Base-by-base conservation (phyloP, 192 early-diverging fungal genomes). In the Ambispora gerdemannii region DNA sequence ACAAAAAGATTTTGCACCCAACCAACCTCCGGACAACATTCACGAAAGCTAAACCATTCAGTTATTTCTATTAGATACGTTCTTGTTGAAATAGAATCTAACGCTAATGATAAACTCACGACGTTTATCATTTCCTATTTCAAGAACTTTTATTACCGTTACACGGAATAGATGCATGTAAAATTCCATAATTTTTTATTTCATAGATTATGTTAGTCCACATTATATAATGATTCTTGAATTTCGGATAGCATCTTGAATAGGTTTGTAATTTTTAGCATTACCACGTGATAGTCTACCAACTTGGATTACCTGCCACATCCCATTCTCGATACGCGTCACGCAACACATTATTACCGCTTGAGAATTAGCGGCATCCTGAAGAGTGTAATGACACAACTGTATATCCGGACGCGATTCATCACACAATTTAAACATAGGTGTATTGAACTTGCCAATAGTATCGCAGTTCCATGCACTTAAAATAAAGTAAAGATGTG, bases 321-420 rank as follows among this genome's bases (percentile, higher is more conserved):
- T 68, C 8, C 71, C 71, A 15, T 72, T 17, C 13, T 27, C 64
- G 50, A 20, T 31, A 27, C 71, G 27, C n/a, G 64, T 22, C 4
- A 72, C 71, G 38, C 71, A 72, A 35, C 62, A 63, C 62, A 72
- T 38, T 25, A 72, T 63, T 10, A 72, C 71, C 34, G 71, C 71
- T 63, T 72, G 71, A 28, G 35, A 33, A 28, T 72, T 35, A 11
- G 32, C 49, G 15, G 71, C 71, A 24, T 72, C 13, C 2, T 50
- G 31, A 27, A 72, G 22, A 22, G 24, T 51, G 52, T 68, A 72
- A 35, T 11, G 1, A 36, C 63, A 67, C 24, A 72, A 66, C 3
- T 47, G 25, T 34, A 67, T 66, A 35, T 63, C 62, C 19, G 71
- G 71, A 25, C 31, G 47, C 10, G 34, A n/a, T 68, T 64, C 35